phyloP scores from a whole-genome alignment of 2,329 filamentous ascomycete genomes.

The Colletotrichum viniferum region DNA sequence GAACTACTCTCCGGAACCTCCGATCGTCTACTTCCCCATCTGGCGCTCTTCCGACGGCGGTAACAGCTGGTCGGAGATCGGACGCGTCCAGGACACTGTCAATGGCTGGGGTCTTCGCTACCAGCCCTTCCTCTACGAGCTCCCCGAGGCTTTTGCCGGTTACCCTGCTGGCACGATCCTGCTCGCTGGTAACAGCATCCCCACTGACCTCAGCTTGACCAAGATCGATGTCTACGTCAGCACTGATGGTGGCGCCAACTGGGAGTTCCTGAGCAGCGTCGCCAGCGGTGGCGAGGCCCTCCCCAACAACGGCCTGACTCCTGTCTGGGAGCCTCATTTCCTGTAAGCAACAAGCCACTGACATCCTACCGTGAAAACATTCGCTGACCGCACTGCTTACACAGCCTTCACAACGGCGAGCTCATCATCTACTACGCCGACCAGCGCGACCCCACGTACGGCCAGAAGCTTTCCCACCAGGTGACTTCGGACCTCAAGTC shows the following conservation, averaged over 20 bases:
- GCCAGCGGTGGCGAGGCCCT: constrained; percentile 65
- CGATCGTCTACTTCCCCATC: constrained; percentile 59
- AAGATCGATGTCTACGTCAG: constrained; percentile 74
- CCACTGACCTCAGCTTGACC: constrained; percentile 63
- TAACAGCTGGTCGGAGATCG: constrained; percentile 66
- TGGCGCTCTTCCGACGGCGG: constrained; percentile 57
- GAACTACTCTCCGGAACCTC: constrained; percentile 61
- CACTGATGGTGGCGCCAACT: constrained; percentile 62
- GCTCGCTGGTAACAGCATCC: constrained; percentile 63
- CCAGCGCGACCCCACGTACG: constrained; percentile 68
- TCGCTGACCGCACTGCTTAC: background rate
- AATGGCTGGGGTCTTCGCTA: constrained; percentile 71
- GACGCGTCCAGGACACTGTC: constrained; percentile 65
- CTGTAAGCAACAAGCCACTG: constrained; percentile 32
- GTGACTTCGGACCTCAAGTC: constrained; percentile 59
- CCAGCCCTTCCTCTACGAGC: constrained; percentile 71
- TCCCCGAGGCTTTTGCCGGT: constrained; percentile 60
- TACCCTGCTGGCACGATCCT: constrained; percentile 70
- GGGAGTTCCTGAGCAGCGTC: constrained; percentile 71
- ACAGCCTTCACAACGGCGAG: constrained; percentile 57
- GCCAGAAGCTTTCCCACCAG: constrained; percentile 73
- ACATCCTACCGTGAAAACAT: rapidly evolving
- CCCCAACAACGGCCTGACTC: constrained; percentile 68
- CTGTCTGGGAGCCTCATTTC: constrained; percentile 77
- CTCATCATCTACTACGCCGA: constrained; percentile 75